Evolutionary conservation across 2,329 filamentous ascomycete genomes (phyloP), one percentile per base, ranked within the genome.

Genomic region (Hortaea sp.): DNA sequence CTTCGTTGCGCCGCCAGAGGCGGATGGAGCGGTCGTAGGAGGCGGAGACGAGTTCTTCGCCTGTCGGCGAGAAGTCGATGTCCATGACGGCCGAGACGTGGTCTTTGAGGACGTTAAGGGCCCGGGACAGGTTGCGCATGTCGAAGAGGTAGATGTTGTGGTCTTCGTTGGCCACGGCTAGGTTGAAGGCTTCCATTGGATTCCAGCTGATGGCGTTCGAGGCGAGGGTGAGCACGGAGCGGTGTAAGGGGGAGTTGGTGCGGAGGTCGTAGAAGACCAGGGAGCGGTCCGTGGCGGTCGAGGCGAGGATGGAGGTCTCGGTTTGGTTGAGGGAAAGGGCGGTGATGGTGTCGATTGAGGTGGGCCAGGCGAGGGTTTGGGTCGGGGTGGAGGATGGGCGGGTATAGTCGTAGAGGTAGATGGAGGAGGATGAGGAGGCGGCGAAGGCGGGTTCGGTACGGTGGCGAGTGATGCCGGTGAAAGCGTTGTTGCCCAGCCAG

Each of bases 151-250:
- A 87, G 54, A 85, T 77, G 65, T 94, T 94, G 70, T 95, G 90
- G 61, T 97, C 92, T 71, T 98, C 92, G 57, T 85, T 94, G 9
- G 87, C 92, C 29, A 89, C 81, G 11, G 88, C 90, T 61, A 97
- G 83, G 69, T 97, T 95, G 74, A 94, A 94, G 6, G 88, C 85
- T 66, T 95, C 89, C 83, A 95, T 92, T 0, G 92, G 92, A 56
- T 95, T 95, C 88, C 90, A 98, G 39, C 84, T 77, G 44, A 95
- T 76, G 42, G 82, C 78, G 69, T 95, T 95, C 49, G 80, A 84
- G 34, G 88, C 81, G 55, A 98, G 84, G 44, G 79, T 85, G 54
- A 97, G 77, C 9, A 88, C 76, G 1, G 85, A 83, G 62, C 89
- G 89, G 52, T 85, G 78, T 12, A 97, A 73, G 7, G 92, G 86